Evolutionary conservation across 371 early-diverging fungal genomes (phyloP).

Genomic region (Mucor circinelloides): DNA sequence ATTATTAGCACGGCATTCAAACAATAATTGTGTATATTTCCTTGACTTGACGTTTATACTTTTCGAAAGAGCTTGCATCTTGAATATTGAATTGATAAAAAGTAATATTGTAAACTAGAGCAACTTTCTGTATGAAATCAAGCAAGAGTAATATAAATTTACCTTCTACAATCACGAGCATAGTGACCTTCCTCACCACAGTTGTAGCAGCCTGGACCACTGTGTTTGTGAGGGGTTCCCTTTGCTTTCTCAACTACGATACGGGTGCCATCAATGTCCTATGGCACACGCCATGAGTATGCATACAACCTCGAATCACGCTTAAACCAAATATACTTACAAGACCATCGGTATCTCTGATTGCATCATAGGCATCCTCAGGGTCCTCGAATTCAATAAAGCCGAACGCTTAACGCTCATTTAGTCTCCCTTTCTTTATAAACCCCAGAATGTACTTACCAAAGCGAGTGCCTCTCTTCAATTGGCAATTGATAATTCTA

Average conservation of each 20-base stretch:
- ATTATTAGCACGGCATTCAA: neutral
- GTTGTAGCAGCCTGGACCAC: constrained; percentile 60
- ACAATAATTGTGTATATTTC: neutral
- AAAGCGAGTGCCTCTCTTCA: constrained; percentile 40
- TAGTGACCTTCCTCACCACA: constrained; percentile 61
- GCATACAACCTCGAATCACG: neutral
- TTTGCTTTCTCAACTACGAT: constrained; percentile 71
- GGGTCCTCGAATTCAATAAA: constrained; percentile 66
- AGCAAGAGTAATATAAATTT: constrained; percentile 4
- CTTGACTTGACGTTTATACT: constrained; percentile 1
- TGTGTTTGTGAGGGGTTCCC: constrained; percentile 49
- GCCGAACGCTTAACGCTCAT: constrained; percentile 45
- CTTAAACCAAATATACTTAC: constrained; percentile 12
- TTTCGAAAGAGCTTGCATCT: constrained; percentile 2
- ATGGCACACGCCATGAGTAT: neutral
- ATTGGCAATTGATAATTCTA: constrained; percentile 62
- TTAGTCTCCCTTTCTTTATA: neutral
- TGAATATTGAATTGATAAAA: neutral
- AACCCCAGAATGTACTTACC: constrained; percentile 10
- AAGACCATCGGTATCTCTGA: constrained; percentile 62
- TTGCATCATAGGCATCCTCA: constrained; percentile 73
- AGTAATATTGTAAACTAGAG: neutral
- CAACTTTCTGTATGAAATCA: constrained; percentile 2
- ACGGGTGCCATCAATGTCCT: constrained; percentile 52
- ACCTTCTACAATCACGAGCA: constrained; percentile 26